These are phyloP conservation scores for Rosellinia necatrix DNA, from an alignment of 2,329 filamentous ascomycete species.

Conservation along the genomic window DNA sequence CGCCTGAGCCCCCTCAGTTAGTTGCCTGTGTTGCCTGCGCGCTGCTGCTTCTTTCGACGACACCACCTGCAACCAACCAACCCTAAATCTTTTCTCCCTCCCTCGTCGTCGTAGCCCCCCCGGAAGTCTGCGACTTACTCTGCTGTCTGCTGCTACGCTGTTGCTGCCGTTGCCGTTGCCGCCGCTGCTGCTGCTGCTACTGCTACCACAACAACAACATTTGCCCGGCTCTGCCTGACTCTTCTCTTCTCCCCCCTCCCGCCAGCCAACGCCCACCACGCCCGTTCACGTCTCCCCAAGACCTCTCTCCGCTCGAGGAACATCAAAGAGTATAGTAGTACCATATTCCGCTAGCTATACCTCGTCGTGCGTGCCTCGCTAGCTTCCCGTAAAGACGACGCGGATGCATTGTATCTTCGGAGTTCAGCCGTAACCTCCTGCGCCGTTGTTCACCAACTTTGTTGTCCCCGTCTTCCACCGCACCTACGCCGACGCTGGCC, in stretches of 20 bases:
- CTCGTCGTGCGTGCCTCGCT: constrained; percentile 1
- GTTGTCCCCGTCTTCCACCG: background rate
- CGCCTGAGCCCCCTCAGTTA: constrained; percentile 23
- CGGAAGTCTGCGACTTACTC: constrained; percentile 27
- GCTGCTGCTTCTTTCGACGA: constrained; percentile 31
- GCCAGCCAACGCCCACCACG: constrained; percentile 29
- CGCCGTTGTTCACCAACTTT: constrained; percentile 7
- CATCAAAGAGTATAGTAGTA: no score
- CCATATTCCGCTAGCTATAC: constrained; percentile 8
- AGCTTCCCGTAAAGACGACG: constrained; percentile 13
- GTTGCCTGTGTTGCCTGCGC: constrained; percentile 12
- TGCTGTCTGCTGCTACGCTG: background rate
- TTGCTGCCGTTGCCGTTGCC: background rate
- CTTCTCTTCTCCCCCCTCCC: constrained; percentile 33
- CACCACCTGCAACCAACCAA: constrained; percentile 25
- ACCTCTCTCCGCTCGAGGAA: no score
- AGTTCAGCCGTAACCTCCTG: constrained; percentile 7
- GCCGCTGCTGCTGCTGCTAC: background rate
- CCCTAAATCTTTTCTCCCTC: constrained; percentile 21
- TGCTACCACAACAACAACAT: background rate
- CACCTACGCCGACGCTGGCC: constrained; percentile 13
- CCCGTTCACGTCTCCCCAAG: no score
- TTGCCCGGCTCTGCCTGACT: constrained; percentile 13
- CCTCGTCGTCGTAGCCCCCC: constrained; percentile 26
- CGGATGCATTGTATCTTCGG: constrained; percentile 5